Conservation (phyloP, 2,329 filamentous ascomycete genomes). For the Epichloe typhina region DNA sequence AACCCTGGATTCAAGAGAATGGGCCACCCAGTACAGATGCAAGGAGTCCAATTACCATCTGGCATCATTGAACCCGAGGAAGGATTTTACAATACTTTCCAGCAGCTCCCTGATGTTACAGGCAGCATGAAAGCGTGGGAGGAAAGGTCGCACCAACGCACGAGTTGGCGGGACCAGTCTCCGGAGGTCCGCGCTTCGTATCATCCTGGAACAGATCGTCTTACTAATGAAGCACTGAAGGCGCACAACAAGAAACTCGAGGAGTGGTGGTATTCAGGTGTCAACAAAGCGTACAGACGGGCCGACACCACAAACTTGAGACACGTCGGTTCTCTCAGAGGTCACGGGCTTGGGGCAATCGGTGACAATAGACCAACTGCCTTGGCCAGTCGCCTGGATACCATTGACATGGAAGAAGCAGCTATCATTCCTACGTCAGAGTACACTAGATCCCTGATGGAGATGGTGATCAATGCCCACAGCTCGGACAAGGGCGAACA, state of each 20-base stretch:
- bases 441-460: not conserved
- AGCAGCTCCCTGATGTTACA: not conserved
- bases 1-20: not conserved
- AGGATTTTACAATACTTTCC: not conserved
- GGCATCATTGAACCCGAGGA: not conserved
- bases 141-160: not conserved
- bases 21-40: not conserved
- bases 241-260: conserved; percentile 4
- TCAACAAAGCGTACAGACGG: not conserved
- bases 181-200: conserved; percentile 2
- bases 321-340: not conserved
- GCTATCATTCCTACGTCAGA: not conserved
- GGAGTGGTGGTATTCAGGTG: conserved; percentile 6
- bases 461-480: not conserved
- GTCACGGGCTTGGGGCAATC: not conserved
- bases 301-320: not conserved
- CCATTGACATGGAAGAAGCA: not conserved
- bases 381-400: not conserved
- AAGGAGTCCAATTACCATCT: not conserved
- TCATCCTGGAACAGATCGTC: conserved; percentile 9
- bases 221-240: conserved; percentile 12
- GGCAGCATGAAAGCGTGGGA: not conserved
- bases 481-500: not conserved
- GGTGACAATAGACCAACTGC: conserved; percentile 1
- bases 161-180: conserved; percentile 2